phyloP scores from a whole-genome alignment of 257 asterid species.

The Buddleja alternifolia region DNA sequence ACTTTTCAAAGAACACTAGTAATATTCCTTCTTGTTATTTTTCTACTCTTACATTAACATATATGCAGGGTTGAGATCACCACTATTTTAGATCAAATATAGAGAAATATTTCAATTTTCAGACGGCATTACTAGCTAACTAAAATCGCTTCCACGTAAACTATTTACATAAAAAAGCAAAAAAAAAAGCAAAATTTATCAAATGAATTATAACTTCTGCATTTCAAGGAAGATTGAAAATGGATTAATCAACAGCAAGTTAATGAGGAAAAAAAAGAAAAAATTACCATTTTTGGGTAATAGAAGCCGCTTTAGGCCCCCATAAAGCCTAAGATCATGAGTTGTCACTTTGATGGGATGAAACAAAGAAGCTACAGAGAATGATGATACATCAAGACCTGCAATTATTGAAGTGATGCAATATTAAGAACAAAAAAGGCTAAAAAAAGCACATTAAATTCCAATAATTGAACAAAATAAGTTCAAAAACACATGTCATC shows the following conservation, averaged over 20 bases:
- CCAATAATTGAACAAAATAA: background rate
- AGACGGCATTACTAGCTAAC: no score
- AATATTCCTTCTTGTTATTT: no score
- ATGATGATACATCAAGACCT: conserved; percentile 54
- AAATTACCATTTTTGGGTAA: conserved; percentile 39
- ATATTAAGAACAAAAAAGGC: background rate
- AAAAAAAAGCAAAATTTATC: no score
- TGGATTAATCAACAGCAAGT: background rate
- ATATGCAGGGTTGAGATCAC: no score
- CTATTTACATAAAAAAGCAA: no score
- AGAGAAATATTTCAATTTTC: no score
- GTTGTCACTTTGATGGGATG: conserved; percentile 36
- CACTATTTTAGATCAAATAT: no score
- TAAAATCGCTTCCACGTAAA: no score
- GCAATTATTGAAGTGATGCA: conserved; percentile 25
- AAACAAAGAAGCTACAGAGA: conserved; percentile 46
- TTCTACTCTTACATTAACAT: no score
- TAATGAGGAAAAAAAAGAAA: conserved; percentile 3
- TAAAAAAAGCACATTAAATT: background rate
- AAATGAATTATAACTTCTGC: no score
- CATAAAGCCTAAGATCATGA: conserved; percentile 24
- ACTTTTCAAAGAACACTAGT: no score
- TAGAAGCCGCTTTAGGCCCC: conserved; percentile 19
- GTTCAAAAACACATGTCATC: background rate
- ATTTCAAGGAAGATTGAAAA: background rate